phyloP scores from a whole-genome alignment of 768 basidiomycete species.

The Dioszegia crocea region DNA sequence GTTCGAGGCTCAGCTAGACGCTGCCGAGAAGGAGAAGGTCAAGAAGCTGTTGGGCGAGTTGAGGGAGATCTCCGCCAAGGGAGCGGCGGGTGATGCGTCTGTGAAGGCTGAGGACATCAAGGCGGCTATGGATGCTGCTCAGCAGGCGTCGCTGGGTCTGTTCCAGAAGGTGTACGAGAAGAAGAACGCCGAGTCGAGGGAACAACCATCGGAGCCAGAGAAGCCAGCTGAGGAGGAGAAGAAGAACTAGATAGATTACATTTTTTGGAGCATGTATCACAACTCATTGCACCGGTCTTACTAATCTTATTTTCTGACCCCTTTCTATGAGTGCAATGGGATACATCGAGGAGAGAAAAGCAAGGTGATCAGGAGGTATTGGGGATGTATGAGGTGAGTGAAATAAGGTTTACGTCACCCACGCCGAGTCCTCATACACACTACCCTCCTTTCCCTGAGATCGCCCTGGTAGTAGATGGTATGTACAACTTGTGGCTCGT shows the following conservation, averaged over 20 bases:
- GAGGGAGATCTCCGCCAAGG: conserved; percentile 82
- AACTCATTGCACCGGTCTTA: not conserved
- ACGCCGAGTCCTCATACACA: no score
- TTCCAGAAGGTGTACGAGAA: conserved; percentile 99
- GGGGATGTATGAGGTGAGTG: no score
- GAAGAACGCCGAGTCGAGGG: conserved; percentile 66
- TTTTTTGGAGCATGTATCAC: conserved; percentile 3
- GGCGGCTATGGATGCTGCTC: conserved; percentile 87
- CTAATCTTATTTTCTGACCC: no score
- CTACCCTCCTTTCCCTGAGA: no score
- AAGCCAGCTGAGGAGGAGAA: conserved; percentile 28
- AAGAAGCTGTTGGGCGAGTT: conserved; percentile 78
- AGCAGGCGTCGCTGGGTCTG: conserved; percentile 87
- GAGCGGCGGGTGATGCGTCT: conserved; percentile 74
- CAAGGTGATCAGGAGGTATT: no score
- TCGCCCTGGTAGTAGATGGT: no score
- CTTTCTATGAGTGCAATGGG: no score
- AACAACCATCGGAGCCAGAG: conserved; percentile 20
- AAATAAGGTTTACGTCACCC: no score
- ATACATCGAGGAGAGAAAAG: no score
- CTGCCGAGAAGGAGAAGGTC: conserved; percentile 89
- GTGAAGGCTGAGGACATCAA: conserved; percentile 82
- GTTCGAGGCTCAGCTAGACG: conserved; percentile 95
- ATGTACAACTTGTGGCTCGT: no score
- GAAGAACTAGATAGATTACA: conserved; percentile 31